A percentile compares a stretch with the other conserved stretches of the same genome.
Evolutionary conservation across 306 rosid species (phyloP).

Genomic region (Corylus avellana): DNA sequence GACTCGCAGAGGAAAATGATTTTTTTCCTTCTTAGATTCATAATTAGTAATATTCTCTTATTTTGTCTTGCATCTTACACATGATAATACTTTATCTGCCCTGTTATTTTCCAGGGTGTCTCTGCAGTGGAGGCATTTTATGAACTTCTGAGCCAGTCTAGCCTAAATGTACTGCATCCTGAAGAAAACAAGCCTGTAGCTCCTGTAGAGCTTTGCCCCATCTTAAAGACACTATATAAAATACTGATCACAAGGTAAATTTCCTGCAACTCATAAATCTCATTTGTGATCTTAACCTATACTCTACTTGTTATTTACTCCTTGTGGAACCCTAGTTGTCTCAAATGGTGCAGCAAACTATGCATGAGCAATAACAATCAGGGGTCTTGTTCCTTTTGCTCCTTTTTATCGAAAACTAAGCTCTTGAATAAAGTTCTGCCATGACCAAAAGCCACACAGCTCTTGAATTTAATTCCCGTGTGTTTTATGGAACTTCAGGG

Average conservation of each 20-base stretch:
- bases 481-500: constrained; percentile 48
- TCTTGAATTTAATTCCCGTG: background rate
- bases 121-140: constrained; percentile 87
- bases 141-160: constrained; percentile 82
- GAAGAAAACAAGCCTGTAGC: constrained; percentile 88
- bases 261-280: constrained; percentile 6
- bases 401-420: background rate
- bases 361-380: background rate
- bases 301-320: background rate
- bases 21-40: background rate
- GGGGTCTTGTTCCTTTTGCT: background rate
- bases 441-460: background rate
- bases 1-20: background rate
- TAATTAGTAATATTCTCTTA: background rate
- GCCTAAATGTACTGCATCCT: constrained; percentile 84
- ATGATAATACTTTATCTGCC: background rate
- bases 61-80: constrained; percentile 8
- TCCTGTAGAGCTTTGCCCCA: constrained; percentile 92
- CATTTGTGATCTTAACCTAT: background rate
- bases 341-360: background rate
- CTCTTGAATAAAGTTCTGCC: background rate
- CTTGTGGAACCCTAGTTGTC: background rate
- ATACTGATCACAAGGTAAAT: constrained; percentile 73
- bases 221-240: constrained; percentile 82
- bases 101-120: constrained; percentile 61